Percentiles rank a stretch among this genome's conserved stretches.
phyloP scores from a whole-genome alignment of 1,284 basidiomycete species.

The Ganoderma sp. region DNA sequence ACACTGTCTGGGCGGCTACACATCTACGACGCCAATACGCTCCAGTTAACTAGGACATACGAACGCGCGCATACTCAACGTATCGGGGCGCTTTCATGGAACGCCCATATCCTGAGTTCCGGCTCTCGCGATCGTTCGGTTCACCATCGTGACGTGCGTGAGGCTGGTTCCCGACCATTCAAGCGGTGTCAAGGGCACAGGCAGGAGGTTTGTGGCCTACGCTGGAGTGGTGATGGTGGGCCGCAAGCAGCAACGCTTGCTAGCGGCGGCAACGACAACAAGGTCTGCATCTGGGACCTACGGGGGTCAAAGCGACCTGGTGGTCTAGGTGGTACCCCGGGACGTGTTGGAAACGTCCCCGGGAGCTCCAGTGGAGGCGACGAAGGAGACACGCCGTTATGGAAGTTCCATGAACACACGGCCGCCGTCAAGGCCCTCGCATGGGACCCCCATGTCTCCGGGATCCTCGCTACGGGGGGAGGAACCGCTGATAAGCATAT shows the following conservation, averaged over 20 bases:
- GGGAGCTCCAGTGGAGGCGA: slow-evolving; percentile 47
- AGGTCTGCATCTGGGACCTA: slow-evolving; percentile 95
- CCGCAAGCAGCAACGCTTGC: slow-evolving; percentile 60
- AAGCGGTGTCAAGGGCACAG: slow-evolving; percentile 82
- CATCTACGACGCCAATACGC: slow-evolving; percentile 92
- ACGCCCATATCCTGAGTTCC: slow-evolving; percentile 85
- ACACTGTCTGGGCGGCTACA: slow-evolving; percentile 88
- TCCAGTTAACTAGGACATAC: slow-evolving; percentile 84
- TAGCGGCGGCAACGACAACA: slow-evolving; percentile 98
- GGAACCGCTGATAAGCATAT: slow-evolving; percentile 98
- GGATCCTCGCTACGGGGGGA: slow-evolving; percentile 94
- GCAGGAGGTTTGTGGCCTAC: slow-evolving; percentile 96
- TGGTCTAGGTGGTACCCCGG: slow-evolving; percentile 33
- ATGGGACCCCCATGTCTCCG: slow-evolving; percentile 95
- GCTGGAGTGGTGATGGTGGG: slow-evolving; percentile 81
- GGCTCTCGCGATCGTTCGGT: slow-evolving; percentile 93
- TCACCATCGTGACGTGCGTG: slow-evolving; percentile 91
- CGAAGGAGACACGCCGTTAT: slow-evolving; percentile 70
- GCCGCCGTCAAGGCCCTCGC: slow-evolving; percentile 98
- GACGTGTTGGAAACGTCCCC: slow-evolving; percentile 38
- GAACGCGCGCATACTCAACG: slow-evolving; percentile 86
- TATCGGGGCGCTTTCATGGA: slow-evolving; percentile 96
- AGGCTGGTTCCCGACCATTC: slow-evolving; percentile 72
- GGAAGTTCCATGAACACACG: slow-evolving; percentile 95
- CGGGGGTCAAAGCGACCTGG: slow-evolving; percentile 61